These are phyloP conservation scores for Leccinum fibrillosum DNA, from an alignment of 768 basidiomycete species.

Conservation along the genomic window DNA sequence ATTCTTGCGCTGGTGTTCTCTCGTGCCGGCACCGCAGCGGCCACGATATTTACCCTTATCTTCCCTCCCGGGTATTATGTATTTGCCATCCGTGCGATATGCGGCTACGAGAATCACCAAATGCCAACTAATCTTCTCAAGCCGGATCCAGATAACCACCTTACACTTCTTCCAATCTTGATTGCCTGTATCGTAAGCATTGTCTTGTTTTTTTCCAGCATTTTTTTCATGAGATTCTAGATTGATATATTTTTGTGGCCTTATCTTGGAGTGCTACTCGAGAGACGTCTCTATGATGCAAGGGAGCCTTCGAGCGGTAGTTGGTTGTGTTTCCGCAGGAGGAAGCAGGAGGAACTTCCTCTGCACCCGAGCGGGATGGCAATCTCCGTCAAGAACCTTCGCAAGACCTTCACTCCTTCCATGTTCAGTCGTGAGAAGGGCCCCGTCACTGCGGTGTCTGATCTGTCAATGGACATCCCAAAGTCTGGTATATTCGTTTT, in stretches of 20 bases:
- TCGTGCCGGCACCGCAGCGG: constrained; percentile 38
- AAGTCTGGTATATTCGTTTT: constrained; percentile 75
- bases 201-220: not conserved
- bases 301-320: constrained; percentile 32
- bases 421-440: constrained; percentile 45
- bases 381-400: constrained; percentile 59
- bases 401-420: constrained; percentile 55
- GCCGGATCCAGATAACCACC: constrained; percentile 57
- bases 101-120: constrained; percentile 62
- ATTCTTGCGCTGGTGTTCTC: constrained; percentile 60
- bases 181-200: constrained; percentile 60
- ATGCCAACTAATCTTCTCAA: constrained; percentile 51
- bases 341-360: constrained; percentile 16
- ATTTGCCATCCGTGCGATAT: constrained; percentile 64
- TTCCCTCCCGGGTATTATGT: constrained; percentile 79
- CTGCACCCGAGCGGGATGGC: constrained; percentile 42
- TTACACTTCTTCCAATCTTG: constrained; percentile 55
- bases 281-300: constrained; percentile 61
- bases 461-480: constrained; percentile 68
- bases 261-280: constrained; percentile 55
- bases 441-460: constrained; percentile 57
- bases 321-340: constrained; percentile 22
- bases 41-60: constrained; percentile 62
- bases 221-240: constrained; percentile 31
- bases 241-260: constrained; percentile 76